phyloP scores from a whole-genome alignment of 306 rosid genomes.

The Cyclanthera cordifolia region DNA sequence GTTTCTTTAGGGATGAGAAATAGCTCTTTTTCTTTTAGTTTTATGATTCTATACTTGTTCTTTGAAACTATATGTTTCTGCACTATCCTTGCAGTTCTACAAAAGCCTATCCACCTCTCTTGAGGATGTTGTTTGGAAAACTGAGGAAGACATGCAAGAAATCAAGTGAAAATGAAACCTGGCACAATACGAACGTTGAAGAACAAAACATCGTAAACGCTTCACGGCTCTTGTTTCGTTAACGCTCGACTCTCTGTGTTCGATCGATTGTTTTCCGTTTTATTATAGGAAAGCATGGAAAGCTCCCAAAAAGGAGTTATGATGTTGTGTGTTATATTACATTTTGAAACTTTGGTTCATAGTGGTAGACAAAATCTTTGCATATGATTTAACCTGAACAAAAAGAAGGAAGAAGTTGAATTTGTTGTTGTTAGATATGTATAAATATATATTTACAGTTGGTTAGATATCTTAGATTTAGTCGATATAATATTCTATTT shows the following conservation, averaged over 20 bases:
- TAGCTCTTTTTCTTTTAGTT: neutral
- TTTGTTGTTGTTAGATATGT: too few relatives aligned
- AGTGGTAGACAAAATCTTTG: neutral
- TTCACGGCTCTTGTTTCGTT: neutral
- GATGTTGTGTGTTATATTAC: neutral
- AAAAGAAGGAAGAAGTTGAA: too few relatives aligned
- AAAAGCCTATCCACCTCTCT: conserved; percentile 66
- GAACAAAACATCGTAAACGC: neutral
- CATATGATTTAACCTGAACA: too few relatives aligned
- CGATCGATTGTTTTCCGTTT: conserved; percentile 5
- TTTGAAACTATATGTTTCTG: neutral
- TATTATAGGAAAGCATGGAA: conserved; percentile 15
- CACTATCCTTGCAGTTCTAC: conserved; percentile 53
- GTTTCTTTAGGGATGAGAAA: neutral
- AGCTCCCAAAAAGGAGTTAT: conserved; percentile 3
- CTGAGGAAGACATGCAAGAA: conserved; percentile 68
- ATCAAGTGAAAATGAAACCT: conserved; percentile 21
- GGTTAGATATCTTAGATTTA: too few relatives aligned
- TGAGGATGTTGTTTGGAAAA: conserved; percentile 90
- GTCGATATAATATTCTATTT: too few relatives aligned
- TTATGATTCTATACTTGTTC: neutral
- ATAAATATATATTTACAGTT: too few relatives aligned
- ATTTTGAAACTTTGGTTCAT: neutral
- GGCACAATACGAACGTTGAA: neutral
- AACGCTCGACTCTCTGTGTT: neutral